These are phyloP conservation scores for Patellaria atrata DNA, from an alignment of 495 filamentous ascomycete species.

Conservation along the genomic window DNA sequence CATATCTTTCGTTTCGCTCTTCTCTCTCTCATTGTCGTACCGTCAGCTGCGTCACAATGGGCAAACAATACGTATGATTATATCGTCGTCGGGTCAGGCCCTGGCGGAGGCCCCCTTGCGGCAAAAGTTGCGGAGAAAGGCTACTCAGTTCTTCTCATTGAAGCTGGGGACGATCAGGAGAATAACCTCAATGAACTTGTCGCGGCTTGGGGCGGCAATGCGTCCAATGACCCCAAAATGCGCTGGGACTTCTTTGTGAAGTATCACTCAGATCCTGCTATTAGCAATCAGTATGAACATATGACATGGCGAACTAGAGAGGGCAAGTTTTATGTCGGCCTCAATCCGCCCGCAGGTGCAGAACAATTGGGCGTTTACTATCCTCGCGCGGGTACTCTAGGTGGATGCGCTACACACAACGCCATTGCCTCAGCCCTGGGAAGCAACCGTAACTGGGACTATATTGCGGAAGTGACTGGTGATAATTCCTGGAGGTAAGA, in stretches of 20 bases:
- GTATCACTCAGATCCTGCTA: constrained; percentile 13
- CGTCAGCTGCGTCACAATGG: too few species aligned
- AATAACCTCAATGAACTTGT: constrained; percentile 12
- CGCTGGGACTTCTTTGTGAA: constrained; percentile 22
- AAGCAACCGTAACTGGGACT: constrained; percentile 29
- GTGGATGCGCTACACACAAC: constrained; percentile 38
- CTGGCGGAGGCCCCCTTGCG: constrained; percentile 20
- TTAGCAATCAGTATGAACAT: constrained; percentile 11
- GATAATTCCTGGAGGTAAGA: constrained; percentile 32
- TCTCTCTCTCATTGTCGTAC: too few species aligned
- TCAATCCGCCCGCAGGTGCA: constrained; percentile 30
- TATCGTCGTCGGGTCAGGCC: constrained; percentile 17
- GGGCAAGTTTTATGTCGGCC: constrained; percentile 17
- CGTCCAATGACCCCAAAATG: constrained; percentile 13
- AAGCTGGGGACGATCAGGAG: constrained; percentile 16
- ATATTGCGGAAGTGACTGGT: constrained; percentile 33
- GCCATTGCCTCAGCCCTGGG: constrained; percentile 32
- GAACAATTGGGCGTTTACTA: constrained; percentile 32
- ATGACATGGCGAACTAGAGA: constrained; percentile 14
- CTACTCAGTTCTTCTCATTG: constrained; percentile 14
- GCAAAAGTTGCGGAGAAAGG: constrained; percentile 15
- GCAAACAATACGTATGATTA: too few species aligned
- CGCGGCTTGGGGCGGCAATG: constrained; percentile 5
- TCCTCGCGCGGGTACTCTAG: constrained; percentile 33
- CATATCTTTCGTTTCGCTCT: too few species aligned